A percentile compares a stretch with the other conserved stretches of the same genome.
Evolutionary conservation across 768 basidiomycete species (phyloP).

Genomic region (Psilocybe subaeruginosa): DNA sequence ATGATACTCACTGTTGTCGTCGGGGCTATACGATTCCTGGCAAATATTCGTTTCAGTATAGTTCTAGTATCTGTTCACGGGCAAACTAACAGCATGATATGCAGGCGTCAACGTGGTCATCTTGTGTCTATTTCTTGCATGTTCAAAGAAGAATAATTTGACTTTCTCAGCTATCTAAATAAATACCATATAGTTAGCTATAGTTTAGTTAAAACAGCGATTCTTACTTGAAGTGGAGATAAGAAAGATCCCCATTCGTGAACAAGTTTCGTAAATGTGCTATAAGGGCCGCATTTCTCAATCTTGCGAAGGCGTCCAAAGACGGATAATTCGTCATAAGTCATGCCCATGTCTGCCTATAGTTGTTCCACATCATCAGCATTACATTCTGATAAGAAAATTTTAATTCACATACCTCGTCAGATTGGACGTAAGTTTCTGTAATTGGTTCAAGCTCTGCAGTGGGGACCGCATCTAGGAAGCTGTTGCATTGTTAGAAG

Average conservation of each 20-base stretch:
- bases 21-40: slow-evolving; percentile 95
- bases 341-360: slow-evolving; percentile 99
- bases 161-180: slow-evolving; percentile 93
- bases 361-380: slow-evolving; percentile 5
- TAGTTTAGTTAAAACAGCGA: not conserved
- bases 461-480: slow-evolving; percentile 89
- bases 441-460: slow-evolving; percentile 97
- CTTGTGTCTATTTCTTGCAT: slow-evolving; percentile 97
- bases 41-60: slow-evolving; percentile 1
- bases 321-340: slow-evolving; percentile 93
- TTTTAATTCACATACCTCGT: slow-evolving; percentile 63
- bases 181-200: slow-evolving; percentile 1
- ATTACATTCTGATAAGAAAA: slow-evolving; percentile 1
- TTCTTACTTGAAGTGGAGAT: slow-evolving; percentile 75
- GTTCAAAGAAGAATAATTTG: slow-evolving; percentile 95
- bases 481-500: slow-evolving; percentile 52
- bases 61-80: not conserved
- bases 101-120: slow-evolving; percentile 96
- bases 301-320: slow-evolving; percentile 94
- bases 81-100: slow-evolving; percentile 83
- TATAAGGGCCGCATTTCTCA: slow-evolving; percentile 97
- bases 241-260: slow-evolving; percentile 91
- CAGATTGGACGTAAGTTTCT: slow-evolving; percentile 91
- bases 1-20: slow-evolving; percentile 81
- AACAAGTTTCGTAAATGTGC: slow-evolving; percentile 94